Conservation (phyloP, 768 basidiomycete species). For the Russula olivacea region DNA sequence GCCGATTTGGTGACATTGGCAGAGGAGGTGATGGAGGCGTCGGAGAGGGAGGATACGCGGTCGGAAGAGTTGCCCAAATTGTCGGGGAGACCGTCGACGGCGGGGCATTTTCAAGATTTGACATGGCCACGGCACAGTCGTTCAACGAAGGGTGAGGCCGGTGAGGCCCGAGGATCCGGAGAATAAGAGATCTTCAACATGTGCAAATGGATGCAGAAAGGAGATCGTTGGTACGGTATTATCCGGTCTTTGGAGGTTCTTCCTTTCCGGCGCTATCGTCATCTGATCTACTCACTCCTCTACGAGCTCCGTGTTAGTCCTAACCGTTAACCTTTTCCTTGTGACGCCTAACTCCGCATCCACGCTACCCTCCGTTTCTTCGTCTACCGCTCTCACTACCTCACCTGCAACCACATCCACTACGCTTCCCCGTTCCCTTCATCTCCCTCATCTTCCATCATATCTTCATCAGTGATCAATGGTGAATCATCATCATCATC, state of each 20-base stretch:
- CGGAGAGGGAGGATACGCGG: no score
- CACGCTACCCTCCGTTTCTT: constrained; percentile 9
- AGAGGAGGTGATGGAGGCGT: no score
- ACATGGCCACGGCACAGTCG: no score
- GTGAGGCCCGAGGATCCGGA: no score
- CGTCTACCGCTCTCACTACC: not conserved
- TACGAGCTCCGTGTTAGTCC: constrained; percentile 27
- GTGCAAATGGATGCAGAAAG: no score
- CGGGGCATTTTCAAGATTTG: no score
- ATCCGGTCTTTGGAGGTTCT: constrained; percentile 68
- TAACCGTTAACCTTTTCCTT: constrained; percentile 27
- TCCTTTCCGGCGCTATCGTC: constrained; percentile 45
- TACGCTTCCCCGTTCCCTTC: not conserved
- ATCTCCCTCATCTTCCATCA: not conserved
- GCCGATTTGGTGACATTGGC: not conserved
- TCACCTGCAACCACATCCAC: constrained; percentile 2
- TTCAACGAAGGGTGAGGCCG: no score
- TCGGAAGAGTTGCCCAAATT: no score
- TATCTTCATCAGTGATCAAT: not conserved
- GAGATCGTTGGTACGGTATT: no score
- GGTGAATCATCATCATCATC: constrained; percentile 9
- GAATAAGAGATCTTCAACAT: no score
- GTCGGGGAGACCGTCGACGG: no score
- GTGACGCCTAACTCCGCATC: constrained; percentile 20
- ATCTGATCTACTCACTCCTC: constrained; percentile 25